A percentile compares a stretch with the other conserved stretches of the same genome.
Conservation (phyloP, 1,139 yeast genomes). For the Hyphopichia khmerensis region DNA sequence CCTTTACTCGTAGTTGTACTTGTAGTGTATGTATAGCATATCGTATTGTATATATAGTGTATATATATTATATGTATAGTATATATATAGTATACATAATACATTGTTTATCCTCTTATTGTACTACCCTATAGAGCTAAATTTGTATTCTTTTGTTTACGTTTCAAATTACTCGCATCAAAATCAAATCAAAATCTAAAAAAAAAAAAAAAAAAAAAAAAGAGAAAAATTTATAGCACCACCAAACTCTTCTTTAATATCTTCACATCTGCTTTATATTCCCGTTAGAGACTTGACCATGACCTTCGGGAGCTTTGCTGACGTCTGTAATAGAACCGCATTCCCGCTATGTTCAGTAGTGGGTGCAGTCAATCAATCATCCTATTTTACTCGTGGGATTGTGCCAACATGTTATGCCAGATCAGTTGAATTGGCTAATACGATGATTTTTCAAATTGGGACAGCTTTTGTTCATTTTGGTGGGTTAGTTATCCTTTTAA, state of each 20-base stretch:
- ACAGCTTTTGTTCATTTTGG: constrained; percentile 83
- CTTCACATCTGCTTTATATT: no score
- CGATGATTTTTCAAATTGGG: constrained; percentile 89
- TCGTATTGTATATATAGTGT: no score
- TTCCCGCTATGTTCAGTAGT: constrained; percentile 78
- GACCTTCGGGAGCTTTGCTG: constrained; percentile 69
- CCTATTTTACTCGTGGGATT: constrained; percentile 51
- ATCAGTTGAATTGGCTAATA: constrained; percentile 83
- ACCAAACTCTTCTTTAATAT: neutral
- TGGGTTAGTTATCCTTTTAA: constrained; percentile 59
- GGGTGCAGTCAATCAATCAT: constrained; percentile 30
- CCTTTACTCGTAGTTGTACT: no score
- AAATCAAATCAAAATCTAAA: neutral
- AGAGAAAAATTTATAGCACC: no score
- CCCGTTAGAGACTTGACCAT: constrained; percentile 14
- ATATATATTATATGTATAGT: no score
- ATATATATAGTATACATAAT: no score
- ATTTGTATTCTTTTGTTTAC: neutral
- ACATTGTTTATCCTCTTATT: no score
- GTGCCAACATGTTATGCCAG: constrained; percentile 82
- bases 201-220: neutral
- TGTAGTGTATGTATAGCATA: no score
- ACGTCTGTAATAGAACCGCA: constrained; percentile 66
- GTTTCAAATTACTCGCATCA: neutral
- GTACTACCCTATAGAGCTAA: no score